These are phyloP conservation scores for Saturnispora diversa DNA, from an alignment of 805 yeast species.

Conservation along the genomic window DNA sequence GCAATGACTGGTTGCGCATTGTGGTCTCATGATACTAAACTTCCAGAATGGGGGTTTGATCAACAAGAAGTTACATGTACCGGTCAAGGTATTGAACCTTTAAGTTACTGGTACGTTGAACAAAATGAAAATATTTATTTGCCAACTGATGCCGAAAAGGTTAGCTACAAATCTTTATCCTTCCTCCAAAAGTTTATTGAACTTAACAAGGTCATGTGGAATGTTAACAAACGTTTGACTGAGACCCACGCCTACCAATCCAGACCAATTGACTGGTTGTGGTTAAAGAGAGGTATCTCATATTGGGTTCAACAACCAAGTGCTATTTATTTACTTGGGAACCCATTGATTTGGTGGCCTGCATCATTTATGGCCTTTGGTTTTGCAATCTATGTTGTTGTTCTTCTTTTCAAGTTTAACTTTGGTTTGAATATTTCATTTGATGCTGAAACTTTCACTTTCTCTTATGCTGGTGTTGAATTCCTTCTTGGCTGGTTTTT, in stretches of 20 bases:
- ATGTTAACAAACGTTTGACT: conserved; percentile 59
- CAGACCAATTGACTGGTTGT: conserved; percentile 66
- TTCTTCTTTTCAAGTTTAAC: conserved; percentile 57
- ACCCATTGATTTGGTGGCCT: conserved; percentile 76
- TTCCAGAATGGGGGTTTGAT: conserved; percentile 78
- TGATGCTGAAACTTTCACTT: conserved; percentile 52
- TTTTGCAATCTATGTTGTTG: conserved; percentile 41
- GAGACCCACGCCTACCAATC: conserved; percentile 68
- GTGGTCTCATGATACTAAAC: conserved; percentile 65
- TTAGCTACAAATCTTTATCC: conserved; percentile 45
- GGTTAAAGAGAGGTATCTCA: conserved; percentile 67
- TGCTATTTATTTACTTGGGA: conserved; percentile 68
- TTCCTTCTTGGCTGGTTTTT: conserved; percentile 63
- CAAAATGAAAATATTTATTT: conserved; percentile 48
- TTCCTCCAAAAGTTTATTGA: conserved; percentile 57
- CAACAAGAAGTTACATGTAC: conserved; percentile 86
- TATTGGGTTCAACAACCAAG: conserved; percentile 55
- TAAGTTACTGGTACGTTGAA: conserved; percentile 69
- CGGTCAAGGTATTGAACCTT: conserved; percentile 50
- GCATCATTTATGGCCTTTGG: conserved; percentile 45
- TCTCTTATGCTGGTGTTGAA: conserved; percentile 53
- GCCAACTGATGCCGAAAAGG: conserved; percentile 37
- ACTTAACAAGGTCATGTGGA: conserved; percentile 70
- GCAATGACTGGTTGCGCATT: conserved; percentile 73
- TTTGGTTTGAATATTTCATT: conserved; percentile 37